phyloP scores from a whole-genome alignment of 768 basidiomycete genomes.

The Boletus tylopilopsis region DNA sequence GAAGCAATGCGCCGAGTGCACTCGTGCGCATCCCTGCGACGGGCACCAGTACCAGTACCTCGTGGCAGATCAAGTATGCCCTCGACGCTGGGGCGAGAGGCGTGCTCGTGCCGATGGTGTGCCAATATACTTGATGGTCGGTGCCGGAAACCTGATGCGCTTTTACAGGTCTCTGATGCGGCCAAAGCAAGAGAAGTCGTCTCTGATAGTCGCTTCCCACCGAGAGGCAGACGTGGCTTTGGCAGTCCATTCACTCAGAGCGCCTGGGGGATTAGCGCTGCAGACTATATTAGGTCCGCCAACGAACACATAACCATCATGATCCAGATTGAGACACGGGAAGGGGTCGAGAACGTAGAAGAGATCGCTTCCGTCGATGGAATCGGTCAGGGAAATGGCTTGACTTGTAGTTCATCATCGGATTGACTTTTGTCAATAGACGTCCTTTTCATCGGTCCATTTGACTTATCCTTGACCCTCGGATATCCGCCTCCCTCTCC shows the following conservation, averaged over 20 bases:
- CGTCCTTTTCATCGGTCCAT: constrained; percentile 62
- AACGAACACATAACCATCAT: constrained; percentile 54
- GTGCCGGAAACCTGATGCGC: background rate
- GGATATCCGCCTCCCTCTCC: constrained; percentile 60
- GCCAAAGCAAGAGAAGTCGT: constrained; percentile 56
- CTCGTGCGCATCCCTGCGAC: constrained; percentile 65
- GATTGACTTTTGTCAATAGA: constrained; percentile 28
- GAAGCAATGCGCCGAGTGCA: constrained; percentile 44
- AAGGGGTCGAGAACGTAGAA: constrained; percentile 55
- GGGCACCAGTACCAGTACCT: constrained; percentile 49
- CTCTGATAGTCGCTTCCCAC: constrained; percentile 58
- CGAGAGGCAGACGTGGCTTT: constrained; percentile 57
- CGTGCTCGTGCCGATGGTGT: constrained; percentile 64
- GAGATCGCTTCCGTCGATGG: constrained; percentile 61
- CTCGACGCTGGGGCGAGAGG: constrained; percentile 67
- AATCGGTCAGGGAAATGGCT: constrained; percentile 41
- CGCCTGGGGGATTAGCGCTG: constrained; percentile 48
- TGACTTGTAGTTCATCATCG: background rate
- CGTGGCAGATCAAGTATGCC: constrained; percentile 71
- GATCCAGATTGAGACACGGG: constrained; percentile 65
- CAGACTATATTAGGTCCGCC: constrained; percentile 52
- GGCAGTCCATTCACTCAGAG: constrained; percentile 62
- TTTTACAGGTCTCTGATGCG: constrained; percentile 48
- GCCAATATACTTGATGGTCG: constrained; percentile 1
- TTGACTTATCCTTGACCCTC: constrained; percentile 60